phyloP scores from a whole-genome alignment of 108 stramenopile species.

The Cyclotella kingstonii region DNA sequence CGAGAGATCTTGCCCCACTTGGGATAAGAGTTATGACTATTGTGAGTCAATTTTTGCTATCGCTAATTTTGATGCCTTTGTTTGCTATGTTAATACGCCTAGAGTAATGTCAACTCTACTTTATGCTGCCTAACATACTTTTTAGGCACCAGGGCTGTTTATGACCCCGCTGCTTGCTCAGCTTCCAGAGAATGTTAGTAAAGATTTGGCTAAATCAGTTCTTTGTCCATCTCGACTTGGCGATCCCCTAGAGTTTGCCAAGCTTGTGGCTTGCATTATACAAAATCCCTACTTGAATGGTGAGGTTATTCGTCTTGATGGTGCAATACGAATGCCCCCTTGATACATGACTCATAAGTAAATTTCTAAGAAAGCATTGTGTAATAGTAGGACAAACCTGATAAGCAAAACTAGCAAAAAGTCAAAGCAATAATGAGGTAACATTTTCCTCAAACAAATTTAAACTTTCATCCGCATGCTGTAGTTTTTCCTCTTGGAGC shows the following conservation, averaged over 20 bases:
- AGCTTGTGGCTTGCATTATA: constrained; percentile 76
- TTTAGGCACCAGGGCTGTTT: constrained; percentile 90
- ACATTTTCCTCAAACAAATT: too few relatives aligned
- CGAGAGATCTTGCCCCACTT: constrained; percentile 80
- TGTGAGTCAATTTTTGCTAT: too few relatives aligned
- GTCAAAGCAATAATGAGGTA: too few relatives aligned
- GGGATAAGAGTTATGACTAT: constrained; percentile 91
- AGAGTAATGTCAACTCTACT: too few relatives aligned
- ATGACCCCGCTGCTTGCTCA: constrained; percentile 88
- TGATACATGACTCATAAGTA: constrained; percentile 34
- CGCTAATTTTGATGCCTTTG: not conserved
- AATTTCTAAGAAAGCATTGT: too few relatives aligned
- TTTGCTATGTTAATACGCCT: not conserved
- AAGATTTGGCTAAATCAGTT: constrained; percentile 78
- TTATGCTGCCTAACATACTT: too few relatives aligned
- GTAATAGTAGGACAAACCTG: too few relatives aligned
- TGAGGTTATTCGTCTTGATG: constrained; percentile 90
- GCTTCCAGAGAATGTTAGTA: constrained; percentile 77
- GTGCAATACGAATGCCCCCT: constrained; percentile 92
- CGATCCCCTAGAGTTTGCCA: constrained; percentile 78
- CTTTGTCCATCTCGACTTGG: constrained; percentile 89
- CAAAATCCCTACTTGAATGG: constrained; percentile 89
- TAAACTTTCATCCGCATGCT: too few relatives aligned
- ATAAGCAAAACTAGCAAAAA: too few relatives aligned
- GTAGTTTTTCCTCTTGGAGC: too few relatives aligned